Base-by-base conservation (phyloP, 371 early-diverging fungal species). In the Nematocida sp. region DNA sequence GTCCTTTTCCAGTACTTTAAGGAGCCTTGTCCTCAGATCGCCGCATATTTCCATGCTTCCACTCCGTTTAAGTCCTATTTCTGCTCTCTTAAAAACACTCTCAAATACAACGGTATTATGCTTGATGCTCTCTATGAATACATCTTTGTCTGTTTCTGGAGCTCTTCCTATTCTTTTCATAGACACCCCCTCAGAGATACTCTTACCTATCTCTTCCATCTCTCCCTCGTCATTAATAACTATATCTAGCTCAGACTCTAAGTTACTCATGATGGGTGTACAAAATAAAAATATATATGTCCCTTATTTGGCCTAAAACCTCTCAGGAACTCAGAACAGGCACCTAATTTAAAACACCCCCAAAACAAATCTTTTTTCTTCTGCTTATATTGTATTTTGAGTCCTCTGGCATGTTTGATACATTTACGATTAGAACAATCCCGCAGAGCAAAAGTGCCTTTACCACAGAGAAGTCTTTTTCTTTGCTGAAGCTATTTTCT, bases 211-310 rank as follows among this genome's bases (percentile, higher is more conserved):
- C 31, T 65, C 65, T 25, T 65, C 65, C 7, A 65, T 53, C 31
- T 65, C 65, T 25, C 41, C 19, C 17, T 54, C 52, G 35, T 65
- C 55, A 3, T 35, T n/a, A 15, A 54, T 35, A 23, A 63, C 31
- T 17, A 54, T 45, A 54, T 65, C 65, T 46, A 54, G 27, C 55
- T 65, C 65, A 45, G 65, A 65, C 21, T 54, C 65, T 21, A 65
- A 45, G 35, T 32, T 45, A 31, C 65, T 54, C 65, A 65, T 65
- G 41, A 43, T 5, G 65, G 65, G 57, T 9, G 19, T 13, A 32
- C 54, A 65, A 65, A 65, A 65, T 65, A 65, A 65, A 65, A 65
- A 65, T 65, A 65, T 65, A 65, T 65, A 65, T 29, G 29, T n/a
- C n/a, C n/a, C n/a, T n/a, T n/a, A n/a, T n/a, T n/a, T n/a, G n/a